Evolutionary conservation across 78 protist genomes (phyloP).

Genomic region (Cavenderia fasciculata): DNA sequence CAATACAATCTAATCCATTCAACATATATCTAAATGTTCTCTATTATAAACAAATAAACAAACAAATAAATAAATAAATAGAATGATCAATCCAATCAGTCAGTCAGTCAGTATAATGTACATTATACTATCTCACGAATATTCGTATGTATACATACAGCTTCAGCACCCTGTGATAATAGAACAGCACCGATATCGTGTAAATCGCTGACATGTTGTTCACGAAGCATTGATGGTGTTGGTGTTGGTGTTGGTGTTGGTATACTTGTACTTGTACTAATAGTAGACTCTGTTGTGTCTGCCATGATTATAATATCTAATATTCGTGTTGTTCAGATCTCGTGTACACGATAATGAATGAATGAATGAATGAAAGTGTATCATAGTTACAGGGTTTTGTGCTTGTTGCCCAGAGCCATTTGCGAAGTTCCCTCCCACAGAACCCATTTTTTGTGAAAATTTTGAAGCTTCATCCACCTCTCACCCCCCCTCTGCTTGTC

Average conservation of each 20-base stretch:
- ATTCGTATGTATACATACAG: conserved; percentile 21
- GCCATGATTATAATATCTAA: no score
- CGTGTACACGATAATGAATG: no score
- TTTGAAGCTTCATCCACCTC: not conserved
- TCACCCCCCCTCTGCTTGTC: not conserved
- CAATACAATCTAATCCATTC: conserved; percentile 74
- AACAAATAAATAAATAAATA: not conserved
- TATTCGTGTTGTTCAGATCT: no score
- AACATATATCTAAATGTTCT: conserved; percentile 42
- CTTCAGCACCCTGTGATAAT: conserved; percentile 83
- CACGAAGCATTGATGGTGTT: not conserved
- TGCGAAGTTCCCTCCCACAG: no score
- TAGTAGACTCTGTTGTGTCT: no score
- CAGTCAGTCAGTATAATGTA: not conserved
- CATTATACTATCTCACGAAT: not conserved
- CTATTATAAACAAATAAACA: no score
- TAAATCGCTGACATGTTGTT: not conserved
- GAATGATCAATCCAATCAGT: not conserved
- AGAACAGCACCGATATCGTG: conserved; percentile 4
- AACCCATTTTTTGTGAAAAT: no score
- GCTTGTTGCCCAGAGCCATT: no score
- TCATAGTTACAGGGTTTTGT: no score
- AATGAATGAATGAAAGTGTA: not conserved
- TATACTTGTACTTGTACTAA: not conserved
- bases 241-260: not conserved